Conservation (phyloP, 2,329 filamentous ascomycete genomes). For the Trichophyton simii region DNA sequence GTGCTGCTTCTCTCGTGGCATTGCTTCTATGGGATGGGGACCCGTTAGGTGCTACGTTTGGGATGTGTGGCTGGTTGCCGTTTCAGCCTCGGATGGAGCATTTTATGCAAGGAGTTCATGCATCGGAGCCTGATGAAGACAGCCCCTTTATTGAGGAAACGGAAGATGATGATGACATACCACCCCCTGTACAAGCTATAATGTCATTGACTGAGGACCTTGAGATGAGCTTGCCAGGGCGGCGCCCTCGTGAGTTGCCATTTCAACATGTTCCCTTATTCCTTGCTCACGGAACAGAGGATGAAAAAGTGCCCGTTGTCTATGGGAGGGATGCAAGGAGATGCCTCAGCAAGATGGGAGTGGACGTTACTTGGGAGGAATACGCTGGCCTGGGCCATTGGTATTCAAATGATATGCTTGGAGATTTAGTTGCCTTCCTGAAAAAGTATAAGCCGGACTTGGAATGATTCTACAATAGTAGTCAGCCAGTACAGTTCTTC, state of each 20-base stretch:
- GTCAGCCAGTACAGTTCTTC: too few relatives aligned
- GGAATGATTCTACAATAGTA: too few relatives aligned
- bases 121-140: not conserved
- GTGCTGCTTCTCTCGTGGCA: too few relatives aligned
- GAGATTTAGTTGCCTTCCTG: not conserved
- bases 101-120: not conserved
- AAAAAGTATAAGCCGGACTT: not conserved
- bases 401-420: not conserved
- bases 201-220: not conserved
- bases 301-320: slow-evolving; percentile 32
- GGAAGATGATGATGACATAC: not conserved
- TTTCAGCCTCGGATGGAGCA: slow-evolving; percentile 19
- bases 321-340: slow-evolving; percentile 19
- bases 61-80: slow-evolving; percentile 38
- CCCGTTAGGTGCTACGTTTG: slow-evolving; percentile 33
- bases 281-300: slow-evolving; percentile 32
- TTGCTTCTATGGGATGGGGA: not conserved
- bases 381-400: too few relatives aligned
- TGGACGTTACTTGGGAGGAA: slow-evolving; percentile 17
- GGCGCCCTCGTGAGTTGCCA: not conserved
- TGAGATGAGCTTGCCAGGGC: not conserved
- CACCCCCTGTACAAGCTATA: not conserved
- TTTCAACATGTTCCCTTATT: slow-evolving; percentile 28
- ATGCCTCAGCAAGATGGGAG: slow-evolving; percentile 16
- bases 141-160: not conserved